Percentiles rank a stretch among this genome's conserved stretches.
Evolutionary conservation across 208 protist genomes (phyloP).

Genomic region (Leishmania lainsoni): DNA sequence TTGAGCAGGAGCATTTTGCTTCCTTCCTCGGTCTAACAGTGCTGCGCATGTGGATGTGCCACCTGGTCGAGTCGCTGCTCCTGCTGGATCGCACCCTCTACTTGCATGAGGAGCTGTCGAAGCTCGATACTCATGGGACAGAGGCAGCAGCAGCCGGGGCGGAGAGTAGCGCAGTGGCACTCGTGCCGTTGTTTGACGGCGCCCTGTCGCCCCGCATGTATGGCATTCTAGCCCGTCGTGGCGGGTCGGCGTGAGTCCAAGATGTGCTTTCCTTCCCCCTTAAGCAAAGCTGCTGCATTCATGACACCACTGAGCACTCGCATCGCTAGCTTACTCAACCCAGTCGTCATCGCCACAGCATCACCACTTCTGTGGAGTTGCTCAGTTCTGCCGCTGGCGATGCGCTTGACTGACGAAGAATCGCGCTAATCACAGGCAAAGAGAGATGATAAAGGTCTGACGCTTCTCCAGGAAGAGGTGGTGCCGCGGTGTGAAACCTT

Average conservation of each 20-base stretch:
- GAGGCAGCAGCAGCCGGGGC: neutral
- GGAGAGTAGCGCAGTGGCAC: conserved; percentile 60
- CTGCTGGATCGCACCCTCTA: conserved; percentile 82
- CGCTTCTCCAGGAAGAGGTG: neutral
- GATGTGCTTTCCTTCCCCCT: neutral
- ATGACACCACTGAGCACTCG: neutral
- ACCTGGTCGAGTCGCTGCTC: conserved; percentile 78
- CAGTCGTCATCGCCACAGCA: neutral
- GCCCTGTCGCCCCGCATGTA: conserved; percentile 83
- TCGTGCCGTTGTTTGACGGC: conserved; percentile 88
- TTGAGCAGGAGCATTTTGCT: conserved; percentile 53
- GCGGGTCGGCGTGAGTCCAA: conserved; percentile 11
- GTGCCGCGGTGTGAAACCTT: neutral
- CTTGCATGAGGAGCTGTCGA: conserved; percentile 56
- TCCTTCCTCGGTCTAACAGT: conserved; percentile 83
- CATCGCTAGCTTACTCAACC: neutral
- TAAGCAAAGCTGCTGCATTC: neutral
- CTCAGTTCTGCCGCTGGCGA: neutral
- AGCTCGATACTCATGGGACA: neutral
- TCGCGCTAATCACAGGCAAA: neutral
- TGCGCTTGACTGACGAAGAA: neutral
- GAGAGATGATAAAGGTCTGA: neutral
- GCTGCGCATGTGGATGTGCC: conserved; percentile 91
- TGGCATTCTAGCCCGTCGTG: conserved; percentile 73
- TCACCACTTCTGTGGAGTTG: neutral